Base-by-base conservation (phyloP, 2,329 filamentous ascomycete species). In the Ceratocystis colombiana region DNA sequence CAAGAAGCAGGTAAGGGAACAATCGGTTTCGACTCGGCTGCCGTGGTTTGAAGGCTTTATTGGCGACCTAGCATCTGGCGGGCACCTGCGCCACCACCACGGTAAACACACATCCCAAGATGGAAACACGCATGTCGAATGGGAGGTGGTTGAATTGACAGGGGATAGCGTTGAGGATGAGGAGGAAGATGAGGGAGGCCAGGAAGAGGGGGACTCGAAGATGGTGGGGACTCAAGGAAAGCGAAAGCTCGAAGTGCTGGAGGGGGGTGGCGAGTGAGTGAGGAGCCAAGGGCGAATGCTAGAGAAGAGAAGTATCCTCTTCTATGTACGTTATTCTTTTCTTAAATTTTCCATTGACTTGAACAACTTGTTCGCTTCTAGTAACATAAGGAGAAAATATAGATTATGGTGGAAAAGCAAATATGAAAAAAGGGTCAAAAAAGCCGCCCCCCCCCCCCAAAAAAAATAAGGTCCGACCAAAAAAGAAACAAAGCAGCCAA, bases 81-180 rank as follows among this genome's bases (percentile, higher is more conserved):
- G 88, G 1, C 84, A 81, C 63, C 79, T 88, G 74, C 85, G 84
- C 73, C 83, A 83, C 70, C 81, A 84, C 17, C 81, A 82, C 67
- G 82, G 84, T 30, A 76, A 80, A 44, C 75, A 75, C 61, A 72
- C 74, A 63, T 86, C 82, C 63, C 76, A 77, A n/a, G 85, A 89
- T 72, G 87, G 87, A 17, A 80, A 78, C 33, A 82, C 85, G 46
- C 83, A 79, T 57, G 81, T 94, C 10, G 87, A 94, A 72, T 96
- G 90, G 89, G 90, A 96, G 75, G 81, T 96, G 69, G 80, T 87
- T 48, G 91, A 96, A 76, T 92, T 83, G 79, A 82, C 79, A 61
- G 80, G 79, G 64, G 79, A 77, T 7, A 77, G 76, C 15, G 72
- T 72, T 8, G 53, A 57, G 8, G 6, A 30, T 5, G 53, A 33